Evolutionary conservation across 1,139 yeast species (phyloP), one percentile per base, ranked within the genome.

Genomic region (Nakaseomyces sp.): DNA sequence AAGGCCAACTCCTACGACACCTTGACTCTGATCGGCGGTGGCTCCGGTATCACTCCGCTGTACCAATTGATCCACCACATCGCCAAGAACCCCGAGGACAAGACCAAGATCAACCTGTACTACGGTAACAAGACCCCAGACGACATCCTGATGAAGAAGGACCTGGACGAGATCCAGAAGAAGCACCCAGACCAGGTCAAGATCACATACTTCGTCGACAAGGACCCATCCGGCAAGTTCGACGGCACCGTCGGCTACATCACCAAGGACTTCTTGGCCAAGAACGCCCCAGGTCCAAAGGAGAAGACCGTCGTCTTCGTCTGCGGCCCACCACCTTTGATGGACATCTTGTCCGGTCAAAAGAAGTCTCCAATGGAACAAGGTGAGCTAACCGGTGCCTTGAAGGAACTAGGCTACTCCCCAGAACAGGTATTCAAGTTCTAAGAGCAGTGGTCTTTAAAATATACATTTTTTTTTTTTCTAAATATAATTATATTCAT

Each of bases 21-120:
- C 51, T 76, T 93, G 60, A 83, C 84, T 45, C 74, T 91, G 70
- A 73, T 91, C 57, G 97, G 96, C 54, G 98, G 96, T 56, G 98
- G 98, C 61, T 76, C 94, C 41, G 97, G 97, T 67, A 87, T 91
- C 67, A 86, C 96, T 25, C 98, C 97, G 50, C 74, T 89, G 72
- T 88, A 74, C 73, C 98, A 91, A 70, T 69, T 91, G 64, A 67
- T 86, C 52, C 80, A 77, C 55, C 79, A 79, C 52, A 74, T 83
- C 57, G 69, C 81, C 61, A 72, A 73, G 57, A 78, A 88, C 71
- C 87, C 93, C 38, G 68, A 68, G 31, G 97, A 89, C 69, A 82
- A 84, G 65, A 91, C 97, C 59, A 81, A 83, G 71, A 76, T 91
- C 51, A 73, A 78, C 54, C 73, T 91, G 58, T 66, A 81, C 61